Evolutionary conservation across 2,329 filamentous ascomycete genomes (phyloP).

Genomic region (Fusarium penzigii): DNA sequence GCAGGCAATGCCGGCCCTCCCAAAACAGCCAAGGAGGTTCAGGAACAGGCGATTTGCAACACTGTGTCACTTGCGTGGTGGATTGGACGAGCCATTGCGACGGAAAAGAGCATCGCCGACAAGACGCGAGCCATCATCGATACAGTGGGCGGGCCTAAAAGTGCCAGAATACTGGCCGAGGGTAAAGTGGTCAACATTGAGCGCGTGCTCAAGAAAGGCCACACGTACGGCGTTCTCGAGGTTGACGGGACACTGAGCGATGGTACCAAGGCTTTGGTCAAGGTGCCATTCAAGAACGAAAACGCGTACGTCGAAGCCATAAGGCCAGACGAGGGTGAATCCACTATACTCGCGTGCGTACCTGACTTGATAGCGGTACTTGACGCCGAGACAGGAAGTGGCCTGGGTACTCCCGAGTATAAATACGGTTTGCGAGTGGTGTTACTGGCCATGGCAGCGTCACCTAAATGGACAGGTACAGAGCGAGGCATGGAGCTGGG

Average conservation of each 20-base stretch:
- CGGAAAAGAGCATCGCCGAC: conserved; percentile 39
- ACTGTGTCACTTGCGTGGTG: conserved; percentile 42
- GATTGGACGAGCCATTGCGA: conserved; percentile 49
- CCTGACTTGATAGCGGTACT: conserved; percentile 43
- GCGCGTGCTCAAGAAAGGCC: conserved; percentile 48
- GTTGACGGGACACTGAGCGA: conserved; percentile 37
- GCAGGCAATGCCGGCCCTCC: conserved; percentile 33
- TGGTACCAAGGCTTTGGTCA: conserved; percentile 34
- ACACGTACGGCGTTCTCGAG: conserved; percentile 42
- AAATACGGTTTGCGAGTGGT: conserved; percentile 34
- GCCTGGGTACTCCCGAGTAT: conserved; percentile 41
- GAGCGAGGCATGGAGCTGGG: conserved; percentile 49
- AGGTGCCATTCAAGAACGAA: conserved; percentile 59
- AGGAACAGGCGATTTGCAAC: conserved; percentile 35
- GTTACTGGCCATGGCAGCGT: conserved; percentile 55
- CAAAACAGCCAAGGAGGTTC: conserved; percentile 33
- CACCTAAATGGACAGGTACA: conserved; percentile 54
- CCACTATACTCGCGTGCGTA: conserved; percentile 37
- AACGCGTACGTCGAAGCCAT: conserved; percentile 46
- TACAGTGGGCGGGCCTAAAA: conserved; percentile 37
- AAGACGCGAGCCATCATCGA: conserved; percentile 39
- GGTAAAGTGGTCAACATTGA: conserved; percentile 29
- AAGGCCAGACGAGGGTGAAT: conserved; percentile 7
- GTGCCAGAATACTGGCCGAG: conserved; percentile 24
- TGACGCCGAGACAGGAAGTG: conserved; percentile 38